Evolutionary conservation across 176 grass and related monocot genomes (phyloP).

Genomic region (Bonia amplexicaulis): DNA sequence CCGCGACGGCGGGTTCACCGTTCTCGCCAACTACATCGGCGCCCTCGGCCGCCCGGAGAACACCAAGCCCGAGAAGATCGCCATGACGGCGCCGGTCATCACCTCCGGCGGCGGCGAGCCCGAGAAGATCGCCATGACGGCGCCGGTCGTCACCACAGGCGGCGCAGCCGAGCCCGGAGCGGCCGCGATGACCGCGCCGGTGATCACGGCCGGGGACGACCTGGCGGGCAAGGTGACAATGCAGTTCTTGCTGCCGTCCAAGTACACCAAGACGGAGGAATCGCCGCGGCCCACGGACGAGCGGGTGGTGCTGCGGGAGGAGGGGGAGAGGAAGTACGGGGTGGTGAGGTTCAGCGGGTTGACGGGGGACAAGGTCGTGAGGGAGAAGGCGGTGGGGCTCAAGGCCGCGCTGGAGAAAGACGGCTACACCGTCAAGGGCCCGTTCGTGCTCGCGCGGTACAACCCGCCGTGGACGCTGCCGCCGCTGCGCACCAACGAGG

Average conservation of each 20-base stretch:
- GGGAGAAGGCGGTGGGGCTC: conserved; percentile 62
- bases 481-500: conserved; percentile 85
- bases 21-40: conserved; percentile 89
- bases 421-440: conserved; percentile 42
- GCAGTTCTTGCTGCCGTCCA: conserved; percentile 86
- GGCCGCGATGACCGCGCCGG: conserved; percentile 74
- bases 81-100: conserved; percentile 82
- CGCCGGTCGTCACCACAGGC: conserved; percentile 58
- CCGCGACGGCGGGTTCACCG: conserved; percentile 68
- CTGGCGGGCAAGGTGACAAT: conserved; percentile 45
- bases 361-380: conserved; percentile 56
- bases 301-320: conserved; percentile 66
- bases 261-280: conserved; percentile 60
- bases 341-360: conserved; percentile 73
- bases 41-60: conserved; percentile 71
- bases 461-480: conserved; percentile 91
- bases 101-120: conserved; percentile 20
- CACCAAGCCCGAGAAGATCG: conserved; percentile 72
- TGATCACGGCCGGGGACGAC: conserved; percentile 41
- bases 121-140: conserved; percentile 79
- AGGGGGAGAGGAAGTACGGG: conserved; percentile 59
- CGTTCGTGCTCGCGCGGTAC: conserved; percentile 71
- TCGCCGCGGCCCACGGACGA: conserved; percentile 74
- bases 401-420: conserved; percentile 69
- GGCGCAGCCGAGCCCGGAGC: conserved; percentile 38